These are phyloP conservation scores for Aspergillus neoniger DNA, from an alignment of 2,329 filamentous ascomycete species.

Conservation along the genomic window DNA sequence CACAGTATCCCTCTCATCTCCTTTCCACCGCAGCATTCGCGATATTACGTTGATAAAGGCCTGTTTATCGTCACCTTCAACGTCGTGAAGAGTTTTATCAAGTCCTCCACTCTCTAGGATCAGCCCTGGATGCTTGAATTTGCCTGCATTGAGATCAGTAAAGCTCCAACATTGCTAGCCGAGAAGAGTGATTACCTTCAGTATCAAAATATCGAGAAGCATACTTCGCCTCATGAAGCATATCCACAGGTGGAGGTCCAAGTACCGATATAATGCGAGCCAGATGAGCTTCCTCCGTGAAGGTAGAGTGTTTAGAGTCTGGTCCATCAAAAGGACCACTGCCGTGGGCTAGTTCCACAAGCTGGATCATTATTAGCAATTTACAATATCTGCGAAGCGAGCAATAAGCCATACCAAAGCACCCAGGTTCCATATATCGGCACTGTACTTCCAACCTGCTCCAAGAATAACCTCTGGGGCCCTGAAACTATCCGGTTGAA, in stretches of 20 bases:
- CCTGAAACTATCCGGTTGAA: not conserved
- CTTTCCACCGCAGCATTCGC: not conserved
- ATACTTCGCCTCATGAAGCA: not conserved
- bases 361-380: not conserved
- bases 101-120: not conserved
- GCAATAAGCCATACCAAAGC: not conserved
- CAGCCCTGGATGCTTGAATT: not conserved
- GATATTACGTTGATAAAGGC: not conserved
- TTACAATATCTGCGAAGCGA: not conserved
- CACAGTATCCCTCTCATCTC: not conserved
- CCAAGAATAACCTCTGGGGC: not conserved
- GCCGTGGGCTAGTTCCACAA: not conserved
- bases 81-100: not conserved
- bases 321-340: not conserved
- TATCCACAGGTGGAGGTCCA: not conserved
- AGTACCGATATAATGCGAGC: not conserved
- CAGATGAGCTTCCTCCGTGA: not conserved
- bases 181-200: not conserved
- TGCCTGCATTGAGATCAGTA: not conserved
- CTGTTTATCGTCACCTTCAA: not conserved
- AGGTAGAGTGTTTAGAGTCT: not conserved
- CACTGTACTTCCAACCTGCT: not conserved
- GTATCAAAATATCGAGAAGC: not conserved
- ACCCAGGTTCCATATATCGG: not conserved
- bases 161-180: not conserved